These are phyloP conservation scores for Umbelopsis vinacea DNA, from an alignment of 192 early-diverging fungal species.

Conservation along the genomic window DNA sequence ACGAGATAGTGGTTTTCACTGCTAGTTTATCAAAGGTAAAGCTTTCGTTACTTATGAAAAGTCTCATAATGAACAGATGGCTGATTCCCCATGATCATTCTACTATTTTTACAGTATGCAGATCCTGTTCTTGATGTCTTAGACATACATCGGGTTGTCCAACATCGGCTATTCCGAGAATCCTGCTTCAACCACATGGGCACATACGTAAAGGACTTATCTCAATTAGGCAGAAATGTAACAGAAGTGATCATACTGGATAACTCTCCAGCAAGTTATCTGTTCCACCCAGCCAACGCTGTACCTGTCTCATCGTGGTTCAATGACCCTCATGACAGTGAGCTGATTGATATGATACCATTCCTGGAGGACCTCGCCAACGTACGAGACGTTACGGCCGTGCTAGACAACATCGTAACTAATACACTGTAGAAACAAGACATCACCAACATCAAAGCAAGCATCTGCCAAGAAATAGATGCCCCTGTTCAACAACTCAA, in stretches of 20 bases:
- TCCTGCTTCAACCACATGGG: slow-evolving; percentile 94
- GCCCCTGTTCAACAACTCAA: too few species aligned
- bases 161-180: slow-evolving; percentile 96
- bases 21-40: slow-evolving; percentile 87
- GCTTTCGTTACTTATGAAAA: not conserved
- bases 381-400: slow-evolving; percentile 85
- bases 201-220: slow-evolving; percentile 97
- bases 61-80: not conserved
- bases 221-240: slow-evolving; percentile 85
- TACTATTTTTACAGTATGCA: slow-evolving; percentile 73
- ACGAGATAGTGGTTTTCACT: slow-evolving; percentile 95
- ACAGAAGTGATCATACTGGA: slow-evolving; percentile 90
- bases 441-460: not conserved
- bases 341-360: slow-evolving; percentile 91
- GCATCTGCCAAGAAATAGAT: not conserved
- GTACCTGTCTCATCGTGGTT: slow-evolving; percentile 97
- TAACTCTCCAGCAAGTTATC: slow-evolving; percentile 95
- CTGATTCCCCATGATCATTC: not conserved
- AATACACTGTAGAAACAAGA: not conserved
- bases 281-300: slow-evolving; percentile 95
- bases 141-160: slow-evolving; percentile 82
- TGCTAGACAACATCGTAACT: slow-evolving; percentile 62
- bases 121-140: slow-evolving; percentile 95
- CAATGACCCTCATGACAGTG: slow-evolving; percentile 96
- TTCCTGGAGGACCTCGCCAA: slow-evolving; percentile 91